Base-by-base conservation (phyloP, 345 rosid species). In the Xanthoceras sorbifolium region DNA sequence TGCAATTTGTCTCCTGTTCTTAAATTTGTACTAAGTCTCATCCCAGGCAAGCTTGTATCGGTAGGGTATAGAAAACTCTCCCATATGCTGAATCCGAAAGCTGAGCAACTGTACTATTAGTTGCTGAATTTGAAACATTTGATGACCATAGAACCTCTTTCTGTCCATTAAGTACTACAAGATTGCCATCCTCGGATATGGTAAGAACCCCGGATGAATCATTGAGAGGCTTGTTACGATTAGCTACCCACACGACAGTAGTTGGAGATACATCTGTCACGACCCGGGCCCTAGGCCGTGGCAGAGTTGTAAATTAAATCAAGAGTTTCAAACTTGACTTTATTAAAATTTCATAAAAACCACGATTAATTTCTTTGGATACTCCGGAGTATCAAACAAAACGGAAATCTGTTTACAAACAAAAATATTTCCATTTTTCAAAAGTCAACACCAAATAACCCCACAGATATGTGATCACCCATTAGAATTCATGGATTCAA, bases 191-290 rank as follows among this genome's bases (percentile, higher is more conserved):
- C 50, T 31, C 38, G 64, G 71, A 81, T 72, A 64, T 74, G 69
- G 72, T 42, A 10, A 84, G 25, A 2, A 9, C 57, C 10, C 77
- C 76, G 0, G 82, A 52, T 17, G 82, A 78, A 38, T 72, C 67
- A 11, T 71, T 14, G 6, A 84, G 64, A 9, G 82, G 81, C n/a
- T 11, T 12, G 62, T 77, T 82, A 50, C 83, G 77, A 68, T 83
- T 80, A 20, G 85, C 85, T 6, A 83, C 78, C 83, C 85, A 83
- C 0, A 83, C 85, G 25, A 75, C 69, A 14, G 81, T 76, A 64
- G 31, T 55, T 0, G 0, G 8, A 11, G 81, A 40, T 29, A 79
- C 65, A n/a, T n/a, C n/a, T n/a, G n/a, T n/a, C n/a, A n/a, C n/a
- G n/a, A n/a, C n/a, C n/a, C n/a, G n/a, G n/a, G n/a, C n/a, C n/a